These are phyloP conservation scores for Solanum aculeatissimum DNA, from an alignment of 305 asterid genomes.

Conservation along the genomic window DNA sequence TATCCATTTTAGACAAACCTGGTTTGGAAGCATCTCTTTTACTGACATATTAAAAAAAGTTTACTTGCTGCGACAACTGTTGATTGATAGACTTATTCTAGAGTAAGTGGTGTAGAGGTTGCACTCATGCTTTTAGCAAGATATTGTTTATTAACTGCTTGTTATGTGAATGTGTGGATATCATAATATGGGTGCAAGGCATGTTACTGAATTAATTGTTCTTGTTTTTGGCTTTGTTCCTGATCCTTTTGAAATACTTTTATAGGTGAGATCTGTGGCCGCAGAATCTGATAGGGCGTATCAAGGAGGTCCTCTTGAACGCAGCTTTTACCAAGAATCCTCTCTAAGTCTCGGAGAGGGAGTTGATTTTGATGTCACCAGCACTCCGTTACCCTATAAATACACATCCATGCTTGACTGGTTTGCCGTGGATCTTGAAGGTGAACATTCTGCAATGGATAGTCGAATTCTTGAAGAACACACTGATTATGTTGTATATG, in stretches of 20 bases:
- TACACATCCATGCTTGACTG: slow-evolving; percentile 87
- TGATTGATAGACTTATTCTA: background rate
- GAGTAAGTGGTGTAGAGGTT: background rate
- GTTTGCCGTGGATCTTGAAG: slow-evolving; percentile 98
- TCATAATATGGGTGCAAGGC: background rate
- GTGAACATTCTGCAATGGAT: slow-evolving; percentile 99
- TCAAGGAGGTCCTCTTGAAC: slow-evolving; percentile 85
- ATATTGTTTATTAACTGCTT: background rate
- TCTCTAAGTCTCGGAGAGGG: slow-evolving; percentile 34
- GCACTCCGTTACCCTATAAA: slow-evolving; percentile 47
- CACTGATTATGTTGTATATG: slow-evolving; percentile 89
- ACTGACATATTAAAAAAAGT: background rate
- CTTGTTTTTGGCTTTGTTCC: background rate
- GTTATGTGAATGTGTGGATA: background rate
- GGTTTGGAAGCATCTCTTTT: background rate
- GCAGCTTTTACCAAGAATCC: slow-evolving; percentile 38
- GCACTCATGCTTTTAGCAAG: background rate
- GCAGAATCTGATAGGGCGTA: slow-evolving; percentile 94
- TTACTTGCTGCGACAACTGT: background rate
- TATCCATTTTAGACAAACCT: background rate
- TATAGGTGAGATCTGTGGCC: slow-evolving; percentile 86
- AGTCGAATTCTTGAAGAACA: slow-evolving; percentile 95
- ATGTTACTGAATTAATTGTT: background rate
- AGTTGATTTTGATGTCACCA: slow-evolving; percentile 30
- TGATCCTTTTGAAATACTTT: background rate